Evolutionary conservation across 345 rosid genomes (phyloP), one percentile per base, ranked within the genome.

Genomic region (Firmiana major): DNA sequence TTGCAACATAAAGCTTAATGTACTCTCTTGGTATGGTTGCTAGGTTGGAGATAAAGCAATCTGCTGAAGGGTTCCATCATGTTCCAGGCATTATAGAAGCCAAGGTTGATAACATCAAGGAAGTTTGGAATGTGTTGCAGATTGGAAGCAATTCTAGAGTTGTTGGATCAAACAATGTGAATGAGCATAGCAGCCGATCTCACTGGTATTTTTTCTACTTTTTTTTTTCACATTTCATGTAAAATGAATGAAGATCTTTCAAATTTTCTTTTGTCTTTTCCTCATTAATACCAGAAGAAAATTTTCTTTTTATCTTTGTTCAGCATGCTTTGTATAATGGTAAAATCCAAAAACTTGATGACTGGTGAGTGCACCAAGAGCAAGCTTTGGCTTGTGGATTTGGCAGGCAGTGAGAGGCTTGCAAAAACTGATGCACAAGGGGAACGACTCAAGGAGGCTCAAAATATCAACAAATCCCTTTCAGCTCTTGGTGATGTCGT

Each of bases 111-210:
- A 90, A 83, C 71, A 87, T 84, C 54, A 89, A 76, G 74, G 97
- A 93, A 85, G 98, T 84, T 6, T 96, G 99, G 98, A 84, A 87
- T 85, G 98, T 92, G 4, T 86, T 96, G 73, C 97, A 86, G 82
- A 88, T 86, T 66, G 99, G 99, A 76, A 96, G 99, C 83, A 92
- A 90, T 83, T 91, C 98, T 65, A 92, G 99, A 86, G 86, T 93
- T 63, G 97, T 96, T 82, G 99, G 98, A 69, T 96, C 99, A 75
- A 96, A 93, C 77, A 93, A 96, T 77, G 97, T 93, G 70, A 96
- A 96, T 59, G 98, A 96, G 86, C 97, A 93, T 79, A 96, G 99
- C 75, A 96, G 99, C 82, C 92, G 98, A 73, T 96, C 99, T 42
- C 99, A 96, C 84, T 96, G 98, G 99, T 95, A 93, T 24, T 54